Evolutionary conservation across 2,329 filamentous ascomycete genomes (phyloP).

Genomic region (Trichophyton schoenleinii): DNA sequence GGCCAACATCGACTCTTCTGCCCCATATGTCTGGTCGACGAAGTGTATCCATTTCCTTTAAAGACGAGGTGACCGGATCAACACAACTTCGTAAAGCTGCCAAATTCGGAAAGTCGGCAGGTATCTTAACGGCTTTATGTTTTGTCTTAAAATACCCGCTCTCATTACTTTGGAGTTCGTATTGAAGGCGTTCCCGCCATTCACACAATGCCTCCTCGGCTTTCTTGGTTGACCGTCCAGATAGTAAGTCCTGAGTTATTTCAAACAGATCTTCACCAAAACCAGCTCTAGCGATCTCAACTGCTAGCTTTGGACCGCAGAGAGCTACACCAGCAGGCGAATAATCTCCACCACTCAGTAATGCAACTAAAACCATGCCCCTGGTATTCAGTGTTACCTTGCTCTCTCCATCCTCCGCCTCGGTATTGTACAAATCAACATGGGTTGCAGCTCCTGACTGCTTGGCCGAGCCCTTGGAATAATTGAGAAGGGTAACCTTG

Average conservation of each 20-base stretch:
- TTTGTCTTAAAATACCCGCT: constrained; percentile 65
- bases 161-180: constrained; percentile 74
- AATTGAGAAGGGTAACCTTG: constrained; percentile 63
- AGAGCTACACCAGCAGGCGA: constrained; percentile 74
- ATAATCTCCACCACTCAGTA: constrained; percentile 95
- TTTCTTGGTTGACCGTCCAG: not conserved
- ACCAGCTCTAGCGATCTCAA: constrained; percentile 76
- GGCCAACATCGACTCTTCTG: constrained; percentile 49
- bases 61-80: constrained; percentile 64
- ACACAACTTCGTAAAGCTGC: constrained; percentile 79
- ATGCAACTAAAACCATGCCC: constrained; percentile 83
- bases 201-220: constrained; percentile 48
- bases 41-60: constrained; percentile 44
- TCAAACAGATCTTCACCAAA: constrained; percentile 61
- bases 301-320: constrained; percentile 77
- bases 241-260: constrained; percentile 8
- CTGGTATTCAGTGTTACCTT: constrained; percentile 53
- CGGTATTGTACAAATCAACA: constrained; percentile 64
- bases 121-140: constrained; percentile 62
- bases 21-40: constrained; percentile 48
- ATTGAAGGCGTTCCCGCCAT: constrained; percentile 61
- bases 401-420: constrained; percentile 39
- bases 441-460: constrained; percentile 61
- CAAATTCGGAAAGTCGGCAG: constrained; percentile 65
- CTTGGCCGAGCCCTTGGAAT: constrained; percentile 59